Conservation (phyloP, 306 rosid species). For the Cucumis hystrix region DNA sequence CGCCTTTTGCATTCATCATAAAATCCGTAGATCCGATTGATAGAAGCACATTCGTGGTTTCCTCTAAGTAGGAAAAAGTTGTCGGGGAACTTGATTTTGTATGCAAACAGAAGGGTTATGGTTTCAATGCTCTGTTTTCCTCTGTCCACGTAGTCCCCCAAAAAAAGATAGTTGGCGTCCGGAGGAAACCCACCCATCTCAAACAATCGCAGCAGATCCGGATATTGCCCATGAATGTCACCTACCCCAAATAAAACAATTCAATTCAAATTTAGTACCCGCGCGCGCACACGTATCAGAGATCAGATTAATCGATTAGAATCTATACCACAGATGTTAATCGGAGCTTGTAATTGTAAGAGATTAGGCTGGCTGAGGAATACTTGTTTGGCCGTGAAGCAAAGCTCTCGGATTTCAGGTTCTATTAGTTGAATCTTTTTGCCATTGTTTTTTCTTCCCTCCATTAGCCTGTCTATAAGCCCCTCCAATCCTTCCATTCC, state of each 20-base stretch:
- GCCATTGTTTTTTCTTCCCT: conserved; percentile 51
- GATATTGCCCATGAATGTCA: conserved; percentile 89
- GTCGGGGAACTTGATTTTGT: conserved; percentile 67
- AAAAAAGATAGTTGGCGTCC: conserved; percentile 58
- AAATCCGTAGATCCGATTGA: conserved; percentile 77
- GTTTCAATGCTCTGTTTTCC: conserved; percentile 91
- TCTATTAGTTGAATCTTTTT: conserved; percentile 53
- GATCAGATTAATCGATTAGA: neutral
- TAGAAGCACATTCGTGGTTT: conserved; percentile 87
- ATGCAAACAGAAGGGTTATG: conserved; percentile 56
- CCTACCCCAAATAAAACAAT: conserved; percentile 13
- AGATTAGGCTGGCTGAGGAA: conserved; percentile 70
- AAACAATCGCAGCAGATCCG: conserved; percentile 63
- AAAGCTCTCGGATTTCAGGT: conserved; percentile 70
- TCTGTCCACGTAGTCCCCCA: conserved; percentile 91
- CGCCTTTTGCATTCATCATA: conserved; percentile 84
- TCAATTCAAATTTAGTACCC: neutral
- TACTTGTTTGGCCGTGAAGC: conserved; percentile 52
- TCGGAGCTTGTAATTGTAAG: conserved; percentile 79
- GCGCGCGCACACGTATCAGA: too few species aligned
- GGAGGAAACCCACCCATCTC: conserved; percentile 89
- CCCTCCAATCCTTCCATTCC: conserved; percentile 85
- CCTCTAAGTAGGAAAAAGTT: conserved; percentile 81
- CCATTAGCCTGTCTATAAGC: conserved; percentile 62
- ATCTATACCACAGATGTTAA: conserved; percentile 67